phyloP scores from a whole-genome alignment of 192 early-diverging fungal genomes.

The Coemansia erecta region DNA sequence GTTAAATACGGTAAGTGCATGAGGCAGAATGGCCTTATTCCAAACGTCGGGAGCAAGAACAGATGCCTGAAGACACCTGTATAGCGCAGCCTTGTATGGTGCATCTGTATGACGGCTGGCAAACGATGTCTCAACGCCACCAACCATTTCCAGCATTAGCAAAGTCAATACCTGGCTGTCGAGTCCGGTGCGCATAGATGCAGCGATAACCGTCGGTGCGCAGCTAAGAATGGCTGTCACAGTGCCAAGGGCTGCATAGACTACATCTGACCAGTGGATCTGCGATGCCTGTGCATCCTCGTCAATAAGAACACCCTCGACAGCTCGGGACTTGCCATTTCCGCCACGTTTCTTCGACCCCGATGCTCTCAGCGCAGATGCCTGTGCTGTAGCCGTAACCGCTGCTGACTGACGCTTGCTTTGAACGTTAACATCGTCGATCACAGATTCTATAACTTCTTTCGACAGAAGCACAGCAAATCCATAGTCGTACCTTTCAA shows the following conservation, averaged over 20 bases:
- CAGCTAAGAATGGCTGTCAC: conserved; percentile 10
- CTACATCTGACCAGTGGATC: conserved; percentile 39
- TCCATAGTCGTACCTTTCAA: conserved; percentile 36
- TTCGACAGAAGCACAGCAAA: conserved; percentile 39
- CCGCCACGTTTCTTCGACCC: conserved; percentile 34
- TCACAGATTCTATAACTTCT: conserved; percentile 25
- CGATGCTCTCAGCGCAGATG: conserved; percentile 1
- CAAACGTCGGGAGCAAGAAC: conserved; percentile 47
- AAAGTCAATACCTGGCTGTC: conserved; percentile 38
- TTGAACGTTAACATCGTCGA: conserved; percentile 25
- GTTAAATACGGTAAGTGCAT: conserved; percentile 33
- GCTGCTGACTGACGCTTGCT: conserved; percentile 9
- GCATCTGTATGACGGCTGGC: conserved; percentile 29
- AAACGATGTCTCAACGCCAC: conserved; percentile 20
- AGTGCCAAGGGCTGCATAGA: conserved; percentile 12
- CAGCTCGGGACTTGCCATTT: conserved; percentile 19
- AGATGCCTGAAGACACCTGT: conserved; percentile 37
- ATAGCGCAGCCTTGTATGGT: conserved; percentile 20
- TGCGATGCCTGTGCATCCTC: conserved; percentile 3
- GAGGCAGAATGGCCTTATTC: conserved; percentile 45
- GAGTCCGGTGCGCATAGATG: conserved; percentile 29
- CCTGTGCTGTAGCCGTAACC: conserved; percentile 1
- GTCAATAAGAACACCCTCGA: conserved; percentile 1
- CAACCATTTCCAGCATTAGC: conserved; percentile 33
- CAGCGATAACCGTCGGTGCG: conserved; percentile 21